phyloP scores from a whole-genome alignment of 1,284 basidiomycete genomes.

The Ceraceosorus guamensis region DNA sequence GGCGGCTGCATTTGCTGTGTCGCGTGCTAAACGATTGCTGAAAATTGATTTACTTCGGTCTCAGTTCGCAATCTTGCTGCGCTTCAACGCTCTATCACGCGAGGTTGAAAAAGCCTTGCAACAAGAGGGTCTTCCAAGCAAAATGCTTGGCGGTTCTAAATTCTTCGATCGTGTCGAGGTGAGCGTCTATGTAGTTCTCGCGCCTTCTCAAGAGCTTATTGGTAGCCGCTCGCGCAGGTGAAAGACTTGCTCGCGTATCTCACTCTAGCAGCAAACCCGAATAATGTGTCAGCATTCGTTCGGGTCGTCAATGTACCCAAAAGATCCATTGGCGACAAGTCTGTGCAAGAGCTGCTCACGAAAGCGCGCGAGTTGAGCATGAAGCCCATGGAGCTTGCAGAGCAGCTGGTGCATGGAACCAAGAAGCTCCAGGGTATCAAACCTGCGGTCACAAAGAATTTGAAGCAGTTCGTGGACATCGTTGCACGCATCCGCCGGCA shows the following conservation, averaged over 20 bases:
- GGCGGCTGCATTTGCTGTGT: conserved; percentile 45
- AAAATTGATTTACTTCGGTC: background rate
- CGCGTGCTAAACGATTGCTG: no score
- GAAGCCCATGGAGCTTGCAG: conserved; percentile 58
- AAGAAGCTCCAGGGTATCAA: conserved; percentile 59
- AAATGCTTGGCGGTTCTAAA: conserved; percentile 66
- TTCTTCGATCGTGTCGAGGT: conserved; percentile 70
- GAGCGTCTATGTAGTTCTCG: no score
- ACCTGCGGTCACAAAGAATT: conserved; percentile 60
- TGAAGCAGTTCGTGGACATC: conserved; percentile 58
- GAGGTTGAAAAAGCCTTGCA: conserved; percentile 70
- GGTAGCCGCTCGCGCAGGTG: conserved; percentile 47
- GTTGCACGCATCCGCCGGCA: conserved; percentile 50
- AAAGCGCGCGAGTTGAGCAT: conserved; percentile 56
- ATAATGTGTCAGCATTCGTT: conserved; percentile 63
- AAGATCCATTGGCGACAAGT: conserved; percentile 76
- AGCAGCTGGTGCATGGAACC: conserved; percentile 1
- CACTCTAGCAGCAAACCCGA: conserved; percentile 67
- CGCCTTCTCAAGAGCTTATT: background rate
- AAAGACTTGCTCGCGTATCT: conserved; percentile 77
- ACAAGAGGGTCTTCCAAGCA: conserved; percentile 67
- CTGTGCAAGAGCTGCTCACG: conserved; percentile 58
- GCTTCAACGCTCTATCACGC: conserved; percentile 75
- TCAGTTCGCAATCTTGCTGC: conserved; percentile 56
- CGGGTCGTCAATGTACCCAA: conserved; percentile 70